These are phyloP conservation scores for Melampsora occidentalis DNA, from an alignment of 1,284 basidiomycete genomes.

Conservation along the genomic window DNA sequence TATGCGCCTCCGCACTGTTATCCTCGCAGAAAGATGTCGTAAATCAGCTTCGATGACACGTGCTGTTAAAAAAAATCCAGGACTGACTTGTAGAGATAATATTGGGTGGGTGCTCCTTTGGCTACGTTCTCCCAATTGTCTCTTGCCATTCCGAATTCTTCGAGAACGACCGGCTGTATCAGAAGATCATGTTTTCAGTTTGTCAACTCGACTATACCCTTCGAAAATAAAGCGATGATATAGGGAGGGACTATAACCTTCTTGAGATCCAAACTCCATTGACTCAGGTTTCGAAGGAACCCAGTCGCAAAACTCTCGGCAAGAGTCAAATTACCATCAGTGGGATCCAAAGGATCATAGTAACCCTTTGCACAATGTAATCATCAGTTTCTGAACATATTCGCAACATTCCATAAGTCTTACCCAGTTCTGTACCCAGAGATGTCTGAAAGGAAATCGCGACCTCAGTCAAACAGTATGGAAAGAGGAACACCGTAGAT, in stretches of 20 bases:
- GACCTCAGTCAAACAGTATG: too few relatives aligned
- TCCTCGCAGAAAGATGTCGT: background rate
- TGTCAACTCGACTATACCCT: background rate
- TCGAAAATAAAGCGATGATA: background rate
- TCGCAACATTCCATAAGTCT: background rate
- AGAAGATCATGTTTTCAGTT: background rate
- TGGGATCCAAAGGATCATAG: conserved; percentile 48
- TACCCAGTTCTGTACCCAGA: conserved; percentile 44
- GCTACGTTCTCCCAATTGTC: conserved; percentile 48
- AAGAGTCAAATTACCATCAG: conserved; percentile 38
- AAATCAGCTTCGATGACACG: background rate
- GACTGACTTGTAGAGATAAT: conserved; percentile 41
- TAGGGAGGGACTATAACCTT: conserved; percentile 30
- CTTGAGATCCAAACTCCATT: conserved; percentile 36
- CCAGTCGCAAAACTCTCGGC: conserved; percentile 45
- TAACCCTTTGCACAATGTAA: conserved; percentile 35
- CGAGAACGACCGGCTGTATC: conserved; percentile 47
- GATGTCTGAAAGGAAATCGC: conserved; percentile 18
- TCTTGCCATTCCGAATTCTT: conserved; percentile 49
- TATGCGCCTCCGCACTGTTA: conserved; percentile 44
- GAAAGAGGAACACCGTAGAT: background rate
- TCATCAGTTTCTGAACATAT: background rate
- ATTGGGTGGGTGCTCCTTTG: conserved; percentile 30
- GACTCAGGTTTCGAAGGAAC: conserved; percentile 44
- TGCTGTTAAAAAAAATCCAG: background rate